phyloP scores from a whole-genome alignment of 768 basidiomycete genomes.

The Imleria badia region DNA sequence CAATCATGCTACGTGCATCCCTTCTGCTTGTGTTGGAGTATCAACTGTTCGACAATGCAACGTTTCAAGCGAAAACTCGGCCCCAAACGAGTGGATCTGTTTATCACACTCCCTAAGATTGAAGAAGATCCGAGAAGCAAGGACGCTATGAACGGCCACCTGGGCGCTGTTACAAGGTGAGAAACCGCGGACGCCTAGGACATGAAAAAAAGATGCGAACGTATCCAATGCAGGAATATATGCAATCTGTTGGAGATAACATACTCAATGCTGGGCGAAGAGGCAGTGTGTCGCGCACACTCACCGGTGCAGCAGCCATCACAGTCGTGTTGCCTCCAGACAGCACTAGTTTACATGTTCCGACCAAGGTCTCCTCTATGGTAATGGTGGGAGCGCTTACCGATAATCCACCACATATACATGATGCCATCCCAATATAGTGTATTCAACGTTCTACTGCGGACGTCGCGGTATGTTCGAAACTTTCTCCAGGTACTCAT shows the following conservation, averaged over 20 bases:
- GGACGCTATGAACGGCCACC: constrained; percentile 27
- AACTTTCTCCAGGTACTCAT: constrained; percentile 27
- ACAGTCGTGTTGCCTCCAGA: constrained; percentile 15
- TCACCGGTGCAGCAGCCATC: constrained; percentile 21
- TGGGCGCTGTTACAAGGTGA: constrained; percentile 25
- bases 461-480: constrained; percentile 18
- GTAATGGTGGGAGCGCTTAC: constrained; percentile 2
- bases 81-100: neutral
- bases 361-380: neutral
- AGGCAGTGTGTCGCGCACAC: neutral
- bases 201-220: constrained; percentile 11
- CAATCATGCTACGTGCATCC: neutral
- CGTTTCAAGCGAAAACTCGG: neutral
- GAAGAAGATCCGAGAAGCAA: constrained; percentile 30
- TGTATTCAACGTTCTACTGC: constrained; percentile 19
- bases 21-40: neutral
- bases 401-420: constrained; percentile 25
- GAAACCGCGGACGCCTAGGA: neutral
- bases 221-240: constrained; percentile 21
- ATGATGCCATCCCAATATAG: constrained; percentile 29
- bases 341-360: constrained; percentile 8
- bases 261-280: neutral
- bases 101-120: constrained; percentile 22
- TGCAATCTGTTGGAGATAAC: constrained; percentile 7
- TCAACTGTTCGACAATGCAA: constrained; percentile 2